Percentiles rank a stretch among this genome's conserved stretches.
These are phyloP conservation scores for Aspergillus phoenicis DNA, from an alignment of 2,329 filamentous ascomycete genomes.

Conservation along the genomic window DNA sequence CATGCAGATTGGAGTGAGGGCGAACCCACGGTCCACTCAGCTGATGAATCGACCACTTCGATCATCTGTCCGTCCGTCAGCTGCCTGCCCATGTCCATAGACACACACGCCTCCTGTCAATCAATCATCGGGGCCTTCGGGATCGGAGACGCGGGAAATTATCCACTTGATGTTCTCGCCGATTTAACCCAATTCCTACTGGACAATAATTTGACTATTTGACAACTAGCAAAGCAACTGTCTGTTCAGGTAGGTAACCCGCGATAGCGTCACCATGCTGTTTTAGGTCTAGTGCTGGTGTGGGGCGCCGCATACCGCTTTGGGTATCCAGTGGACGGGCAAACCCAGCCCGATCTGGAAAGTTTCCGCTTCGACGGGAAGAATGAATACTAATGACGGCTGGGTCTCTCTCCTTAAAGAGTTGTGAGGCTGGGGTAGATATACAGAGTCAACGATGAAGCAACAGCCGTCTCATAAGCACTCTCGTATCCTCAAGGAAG, in stretches of 20 bases:
- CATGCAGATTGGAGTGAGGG: conserved; percentile 1
- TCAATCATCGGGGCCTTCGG: neutral
- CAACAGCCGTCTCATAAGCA: too few relatives aligned
- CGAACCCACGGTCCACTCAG: conserved; percentile 5
- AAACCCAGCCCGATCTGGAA: conserved; percentile 10
- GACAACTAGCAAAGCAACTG: neutral
- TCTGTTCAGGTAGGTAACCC: too few relatives aligned
- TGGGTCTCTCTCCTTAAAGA: neutral
- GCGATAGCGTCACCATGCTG: conserved; percentile 1
- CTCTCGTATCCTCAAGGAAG: too few relatives aligned
- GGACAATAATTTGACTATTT: neutral
- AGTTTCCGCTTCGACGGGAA: conserved; percentile 11
- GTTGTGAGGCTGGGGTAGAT: neutral
- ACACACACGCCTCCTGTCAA: neutral
- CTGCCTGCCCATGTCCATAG: neutral
- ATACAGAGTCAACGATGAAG: neutral
- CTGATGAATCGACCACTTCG: conserved; percentile 1
- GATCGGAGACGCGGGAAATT: neutral
- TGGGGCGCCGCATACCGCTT: conserved; percentile 6
- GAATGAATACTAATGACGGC: too few relatives aligned
- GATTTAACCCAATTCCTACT: neutral
- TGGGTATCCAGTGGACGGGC: neutral
- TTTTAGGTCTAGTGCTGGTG: neutral
- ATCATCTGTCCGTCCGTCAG: conserved; percentile 4
- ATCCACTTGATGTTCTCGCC: neutral